Conservation (phyloP, 148 eudicot species). For the Rhododendron ferrugineum region DNA sequence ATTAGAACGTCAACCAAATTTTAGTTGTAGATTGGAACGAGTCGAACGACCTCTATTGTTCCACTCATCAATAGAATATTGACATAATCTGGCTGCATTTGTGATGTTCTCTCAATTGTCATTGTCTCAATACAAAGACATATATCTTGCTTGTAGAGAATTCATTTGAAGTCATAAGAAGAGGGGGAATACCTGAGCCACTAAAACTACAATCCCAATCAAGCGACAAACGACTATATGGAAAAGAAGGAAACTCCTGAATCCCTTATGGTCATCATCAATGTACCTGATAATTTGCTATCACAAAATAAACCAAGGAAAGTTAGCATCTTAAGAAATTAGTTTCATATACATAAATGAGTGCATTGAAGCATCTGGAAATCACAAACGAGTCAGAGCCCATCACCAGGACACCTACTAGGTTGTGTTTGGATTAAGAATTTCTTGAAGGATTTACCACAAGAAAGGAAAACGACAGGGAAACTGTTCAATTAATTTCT, state of each 20-base stretch:
- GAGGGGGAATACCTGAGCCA: constrained; percentile 15
- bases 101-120: not conserved
- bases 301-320: too few species aligned
- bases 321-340: not conserved
- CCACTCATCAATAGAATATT: not conserved
- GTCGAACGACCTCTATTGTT: not conserved
- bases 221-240: constrained; percentile 11
- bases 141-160: not conserved
- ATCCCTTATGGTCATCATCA: not conserved
- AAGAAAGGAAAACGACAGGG: not conserved
- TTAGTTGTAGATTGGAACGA: not conserved
- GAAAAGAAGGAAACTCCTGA: constrained; percentile 13
- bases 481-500: not conserved
- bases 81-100: not conserved
- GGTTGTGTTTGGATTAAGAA: not conserved
- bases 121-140: not conserved
- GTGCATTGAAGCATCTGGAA: not conserved
- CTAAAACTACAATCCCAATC: constrained; percentile 2
- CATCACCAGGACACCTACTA: not conserved
- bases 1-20: not conserved
- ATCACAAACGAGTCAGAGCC: not conserved
- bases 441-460: not conserved
- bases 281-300: constrained; percentile 15
- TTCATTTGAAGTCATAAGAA: not conserved
- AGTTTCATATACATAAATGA: not conserved